Evolutionary conservation across 2,329 filamentous ascomycete species (phyloP), one percentile per base, ranked within the genome.

Genomic region (Ophiocordyceps sinensis): DNA sequence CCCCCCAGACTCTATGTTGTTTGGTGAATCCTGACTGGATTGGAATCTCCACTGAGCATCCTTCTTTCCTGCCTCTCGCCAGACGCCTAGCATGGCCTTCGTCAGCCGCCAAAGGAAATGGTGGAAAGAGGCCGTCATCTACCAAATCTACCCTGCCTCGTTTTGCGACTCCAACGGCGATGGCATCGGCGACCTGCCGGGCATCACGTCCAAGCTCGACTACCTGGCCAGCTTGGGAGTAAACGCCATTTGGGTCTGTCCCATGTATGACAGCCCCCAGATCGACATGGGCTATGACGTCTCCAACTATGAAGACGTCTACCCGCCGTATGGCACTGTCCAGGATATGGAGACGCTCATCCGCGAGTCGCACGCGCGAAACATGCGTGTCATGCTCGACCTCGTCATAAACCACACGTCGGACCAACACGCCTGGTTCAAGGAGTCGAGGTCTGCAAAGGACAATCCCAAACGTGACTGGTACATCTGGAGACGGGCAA

Each of bases 361-460:
- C 39, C 53, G 67, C 23, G 72, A 71, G 37, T 68, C 73, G 34
- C 77, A 82, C 44, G 58, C 67, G 14, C 68, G 78, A 4, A 76
- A 71, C 3, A 83, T 87, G 73, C 76, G 73, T 48, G 60, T 87
- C 11, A 76, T 88, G 43, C 70, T 87, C 44, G 82, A 88, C 52
- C 65, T 88, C 3, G 83, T 88, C 2, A 71, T 87, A 45, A 89
- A 87, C 49, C 83, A 89, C 54, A 86, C 82, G 0, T 82, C 76
- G 3, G 73, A 81, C 47, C 69, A 83, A 54, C 79, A 85, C 50
- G 66, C 68, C 4, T 87, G 81, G 81, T 85, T 85, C 59, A 66
- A 73, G 38, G 71, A 83, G 51, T 81, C 77, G 2, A 65, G 75
- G 39, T 71, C 70, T 30, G 77, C 73, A 34, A 75, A 68, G 43